Conservation (phyloP, 768 basidiomycete genomes). For the Cystofilobasidium capitatum region DNA sequence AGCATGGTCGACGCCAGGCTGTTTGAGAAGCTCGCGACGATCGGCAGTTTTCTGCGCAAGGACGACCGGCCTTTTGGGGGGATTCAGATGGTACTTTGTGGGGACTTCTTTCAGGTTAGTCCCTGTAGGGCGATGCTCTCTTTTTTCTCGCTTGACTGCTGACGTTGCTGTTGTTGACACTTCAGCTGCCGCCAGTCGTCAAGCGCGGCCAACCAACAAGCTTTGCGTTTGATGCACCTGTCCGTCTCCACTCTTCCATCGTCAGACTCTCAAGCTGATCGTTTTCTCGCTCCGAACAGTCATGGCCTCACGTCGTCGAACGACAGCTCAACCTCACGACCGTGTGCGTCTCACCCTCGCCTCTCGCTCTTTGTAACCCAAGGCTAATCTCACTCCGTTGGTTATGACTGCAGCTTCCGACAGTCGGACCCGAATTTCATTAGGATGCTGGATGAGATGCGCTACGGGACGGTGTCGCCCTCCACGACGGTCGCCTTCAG, state of each 20-base stretch:
- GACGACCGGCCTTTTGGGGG: constrained; percentile 15
- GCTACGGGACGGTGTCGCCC: constrained; percentile 63
- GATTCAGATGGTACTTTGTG: constrained; percentile 16
- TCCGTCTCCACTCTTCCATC: too few relatives aligned
- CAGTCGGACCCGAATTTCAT: constrained; percentile 39
- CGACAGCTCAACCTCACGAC: too few relatives aligned
- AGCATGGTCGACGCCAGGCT: constrained; percentile 19
- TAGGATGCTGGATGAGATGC: constrained; percentile 97
- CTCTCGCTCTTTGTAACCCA: too few relatives aligned
- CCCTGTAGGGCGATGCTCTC: constrained; percentile 21
- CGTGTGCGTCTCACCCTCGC: too few relatives aligned
- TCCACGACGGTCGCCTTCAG: constrained; percentile 65
- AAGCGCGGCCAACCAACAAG: too few relatives aligned
- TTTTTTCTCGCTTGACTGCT: too few relatives aligned
- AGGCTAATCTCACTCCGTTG: too few relatives aligned
- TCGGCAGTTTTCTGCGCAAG: neutral
- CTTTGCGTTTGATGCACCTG: too few relatives aligned
- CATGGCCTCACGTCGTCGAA: too few relatives aligned
- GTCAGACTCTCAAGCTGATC: too few relatives aligned
- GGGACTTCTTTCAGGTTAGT: constrained; percentile 21
- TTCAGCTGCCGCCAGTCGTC: neutral
- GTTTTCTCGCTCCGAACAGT: too few relatives aligned
- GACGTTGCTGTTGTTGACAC: too few relatives aligned
- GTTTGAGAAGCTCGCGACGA: constrained; percentile 17
- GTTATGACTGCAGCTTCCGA: constrained; percentile 4